Evolutionary conservation across 75 land plant species (phyloP), one percentile per base, ranked within the genome.

Genomic region (Pseudotsuga menziesii): DNA sequence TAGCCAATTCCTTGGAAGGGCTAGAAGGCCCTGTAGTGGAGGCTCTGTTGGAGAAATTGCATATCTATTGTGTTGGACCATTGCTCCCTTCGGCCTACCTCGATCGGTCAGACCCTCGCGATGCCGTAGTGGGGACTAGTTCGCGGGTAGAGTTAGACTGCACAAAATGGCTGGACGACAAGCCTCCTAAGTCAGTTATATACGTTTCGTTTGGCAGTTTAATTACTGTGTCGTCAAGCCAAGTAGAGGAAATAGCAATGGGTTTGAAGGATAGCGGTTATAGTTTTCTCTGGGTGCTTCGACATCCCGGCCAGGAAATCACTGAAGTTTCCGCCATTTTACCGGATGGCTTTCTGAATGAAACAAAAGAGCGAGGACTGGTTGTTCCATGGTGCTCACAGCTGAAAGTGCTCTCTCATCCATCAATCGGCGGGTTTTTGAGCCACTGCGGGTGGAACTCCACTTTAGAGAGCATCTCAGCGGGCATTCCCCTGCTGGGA

Each of bases 371-470:
- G 19, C 56, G 32, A 20, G 82, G 78, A 1, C 41, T 76, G 48
- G 41, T 81, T 16, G 61, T 81, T 14, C 16, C 5, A 5, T 82
- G 83, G 83, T 56, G 78, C 78, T 56, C 83, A 17, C 85, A 84
- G 61, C 76, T 77, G 56, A 70, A 81, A 19, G 75, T 84, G 11
- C 61, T 84, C 39, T 25, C 71, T 13, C 79, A 84, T 58, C 41
- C 22, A 0, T 85, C 86, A 52, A 54, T 81, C 27, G 86, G 80
- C 17, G 85, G 80, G 54, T 84, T 84, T 56, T 6, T 84, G 66
- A 77, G 76, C 19, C 86, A 84, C 67, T 84, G 84, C 58, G 86
- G 86, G 11, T 84, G 86, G 86, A 84, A 77, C 44, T 84, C 83
- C 20, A 36, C 70, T 26, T 25, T 77, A 79, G 85, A 84, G 83